Evolutionary conservation across 202 grass and related monocot species (phyloP).

Genomic region (Cymbopogon flexuosus): DNA sequence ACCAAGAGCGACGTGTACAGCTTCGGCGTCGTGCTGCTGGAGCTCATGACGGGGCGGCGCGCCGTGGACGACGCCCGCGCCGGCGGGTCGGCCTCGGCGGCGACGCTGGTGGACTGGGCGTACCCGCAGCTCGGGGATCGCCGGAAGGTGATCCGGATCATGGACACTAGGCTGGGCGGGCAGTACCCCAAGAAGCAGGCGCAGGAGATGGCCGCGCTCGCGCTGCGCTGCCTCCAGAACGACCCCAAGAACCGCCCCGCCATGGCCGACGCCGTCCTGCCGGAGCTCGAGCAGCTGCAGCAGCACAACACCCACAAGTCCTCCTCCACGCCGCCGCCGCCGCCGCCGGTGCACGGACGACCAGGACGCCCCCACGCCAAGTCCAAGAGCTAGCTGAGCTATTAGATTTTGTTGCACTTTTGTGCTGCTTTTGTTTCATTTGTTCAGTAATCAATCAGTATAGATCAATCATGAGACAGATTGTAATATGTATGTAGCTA

Average conservation of each 20-base stretch:
- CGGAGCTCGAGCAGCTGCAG: slow-evolving; percentile 32
- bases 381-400: background rate
- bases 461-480: background rate
- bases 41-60: slow-evolving; percentile 66
- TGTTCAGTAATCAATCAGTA: background rate
- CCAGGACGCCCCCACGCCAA: background rate
- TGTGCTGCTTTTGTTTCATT: background rate
- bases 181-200: slow-evolving; percentile 86
- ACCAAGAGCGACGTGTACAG: slow-evolving; percentile 90
- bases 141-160: slow-evolving; percentile 60
- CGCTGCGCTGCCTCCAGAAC: slow-evolving; percentile 49
- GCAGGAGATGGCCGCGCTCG: slow-evolving; percentile 48
- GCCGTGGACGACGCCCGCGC: slow-evolving; percentile 43
- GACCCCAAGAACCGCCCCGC: slow-evolving; percentile 62
- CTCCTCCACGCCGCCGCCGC: background rate
- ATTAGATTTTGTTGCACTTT: background rate
- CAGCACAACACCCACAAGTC: slow-evolving; percentile 24
- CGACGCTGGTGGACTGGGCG: slow-evolving; percentile 85
- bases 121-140: slow-evolving; percentile 42
- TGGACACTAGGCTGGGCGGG: slow-evolving; percentile 83
- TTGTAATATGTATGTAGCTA: background rate
- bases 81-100: background rate
- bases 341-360: background rate
- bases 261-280: slow-evolving; percentile 55
- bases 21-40: slow-evolving; percentile 89